Base-by-base conservation (phyloP, 805 yeast species). In the Starmerella davenportii region DNA sequence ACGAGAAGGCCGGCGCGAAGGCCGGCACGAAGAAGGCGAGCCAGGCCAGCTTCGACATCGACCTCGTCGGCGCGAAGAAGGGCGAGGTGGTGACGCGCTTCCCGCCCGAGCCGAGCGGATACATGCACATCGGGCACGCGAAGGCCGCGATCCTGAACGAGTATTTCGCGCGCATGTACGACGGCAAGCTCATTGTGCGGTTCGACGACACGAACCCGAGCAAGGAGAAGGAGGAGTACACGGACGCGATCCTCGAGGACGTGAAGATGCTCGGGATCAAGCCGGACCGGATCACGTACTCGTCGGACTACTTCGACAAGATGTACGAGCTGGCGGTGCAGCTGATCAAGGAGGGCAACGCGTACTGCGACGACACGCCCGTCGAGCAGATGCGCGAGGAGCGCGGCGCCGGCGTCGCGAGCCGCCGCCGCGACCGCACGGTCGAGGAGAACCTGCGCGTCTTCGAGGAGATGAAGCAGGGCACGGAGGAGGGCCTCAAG, bases 31-130 rank as follows among this genome's bases (percentile, higher is more conserved):
- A 45, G 44, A 90, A 81, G 61, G 66, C 75, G 38, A 92, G 82
- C 68, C 81, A 82, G 65, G 96, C 98, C 45, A 85, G 79, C 60
- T 90, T 79, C 51, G 95, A 85, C 58, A 90, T 90, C 54, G 90
- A 81, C 53, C 72, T 90, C 49, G 79, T 79, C 43, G 92, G 75
- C 57, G 99, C 99, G 42, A 74, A 70, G 53, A 74, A 78, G 41
- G 99, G 99, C 48, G 66, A 85, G 62, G 99, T 90, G 41, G 96
- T 92, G 39, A 92, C 98, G 39, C 79, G 99, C 65, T 90, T 90
- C 74, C 98, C 94, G 38, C 99, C 99, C 48, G 99, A 90, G 66
- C 99, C 99, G 43, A 80, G 93, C 64, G 99, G 99, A 64, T 90
- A 85, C 62, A 70, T 90, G 62, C 99, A 90, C 63, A 90, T 90